These are phyloP conservation scores for Teunomyces atbi DNA, from an alignment of 805 yeast genomes.

Conservation along the genomic window DNA sequence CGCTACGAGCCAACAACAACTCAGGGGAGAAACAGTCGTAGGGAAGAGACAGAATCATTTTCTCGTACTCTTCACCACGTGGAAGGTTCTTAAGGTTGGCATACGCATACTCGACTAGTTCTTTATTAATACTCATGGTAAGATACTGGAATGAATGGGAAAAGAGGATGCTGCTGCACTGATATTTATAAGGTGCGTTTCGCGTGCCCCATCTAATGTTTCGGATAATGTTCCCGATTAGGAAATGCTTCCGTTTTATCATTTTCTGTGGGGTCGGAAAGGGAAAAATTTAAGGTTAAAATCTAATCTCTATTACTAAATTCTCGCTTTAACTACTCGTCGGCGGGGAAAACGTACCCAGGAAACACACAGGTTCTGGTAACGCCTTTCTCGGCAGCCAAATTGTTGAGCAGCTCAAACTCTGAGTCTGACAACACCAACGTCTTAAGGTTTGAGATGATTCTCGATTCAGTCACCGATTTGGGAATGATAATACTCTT, in stretches of 20 bases:
- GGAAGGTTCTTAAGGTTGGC: slow-evolving; percentile 34
- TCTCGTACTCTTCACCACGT: slow-evolving; percentile 45
- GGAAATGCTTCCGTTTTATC: too few species aligned
- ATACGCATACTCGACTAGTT: slow-evolving; percentile 34
- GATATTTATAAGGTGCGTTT: too few species aligned
- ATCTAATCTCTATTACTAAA: not conserved
- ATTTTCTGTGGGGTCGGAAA: not conserved
- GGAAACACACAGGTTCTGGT: slow-evolving; percentile 27
- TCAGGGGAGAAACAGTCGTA: slow-evolving; percentile 38
- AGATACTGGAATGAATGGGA: not conserved
- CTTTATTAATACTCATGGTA: slow-evolving; percentile 20
- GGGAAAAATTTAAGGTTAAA: not conserved
- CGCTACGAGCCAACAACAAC: slow-evolving; percentile 25
- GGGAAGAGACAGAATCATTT: slow-evolving; percentile 53
- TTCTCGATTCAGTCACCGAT: slow-evolving; percentile 34
- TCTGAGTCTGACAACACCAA: slow-evolving; percentile 35
- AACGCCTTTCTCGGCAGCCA: slow-evolving; percentile 32
- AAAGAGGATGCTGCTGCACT: not conserved
- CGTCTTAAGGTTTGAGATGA: slow-evolving; percentile 37
- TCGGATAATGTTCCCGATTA: too few species aligned
- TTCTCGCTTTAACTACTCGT: slow-evolving; percentile 6
- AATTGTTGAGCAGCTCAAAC: slow-evolving; percentile 30
- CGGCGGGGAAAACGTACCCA: slow-evolving; percentile 16
- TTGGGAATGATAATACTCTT: slow-evolving; percentile 49
- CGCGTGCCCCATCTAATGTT: too few species aligned